Evolutionary conservation across 2,329 filamentous ascomycete genomes (phyloP).

Genomic region (Diaporthe humulicola): DNA sequence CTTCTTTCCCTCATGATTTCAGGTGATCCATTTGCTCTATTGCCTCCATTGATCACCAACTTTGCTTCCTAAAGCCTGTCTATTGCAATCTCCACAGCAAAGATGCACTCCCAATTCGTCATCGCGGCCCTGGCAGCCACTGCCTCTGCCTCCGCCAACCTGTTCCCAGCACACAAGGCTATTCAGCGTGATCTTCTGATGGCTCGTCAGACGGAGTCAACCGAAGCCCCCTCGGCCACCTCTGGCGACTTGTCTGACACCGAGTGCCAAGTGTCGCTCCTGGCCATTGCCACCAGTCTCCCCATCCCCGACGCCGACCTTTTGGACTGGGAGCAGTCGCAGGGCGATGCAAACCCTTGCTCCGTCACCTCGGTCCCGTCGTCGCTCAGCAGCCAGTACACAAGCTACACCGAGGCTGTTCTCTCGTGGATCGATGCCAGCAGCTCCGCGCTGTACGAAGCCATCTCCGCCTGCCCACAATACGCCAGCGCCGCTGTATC

Average conservation of each 20-base stretch:
- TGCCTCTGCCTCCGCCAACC: constrained; percentile 42
- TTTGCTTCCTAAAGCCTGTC: not conserved
- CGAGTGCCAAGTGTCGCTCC: constrained; percentile 42
- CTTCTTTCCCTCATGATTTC: not conserved
- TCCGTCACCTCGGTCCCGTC: constrained; percentile 42
- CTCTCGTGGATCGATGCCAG: constrained; percentile 44
- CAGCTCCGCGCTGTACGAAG: constrained; percentile 42
- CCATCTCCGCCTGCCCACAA: constrained; percentile 46
- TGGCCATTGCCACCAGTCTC: constrained; percentile 40
- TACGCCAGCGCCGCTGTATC: constrained; percentile 39
- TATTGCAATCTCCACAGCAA: constrained; percentile 29
- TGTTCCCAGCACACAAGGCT: constrained; percentile 39
- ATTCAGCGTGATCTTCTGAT: constrained; percentile 41
- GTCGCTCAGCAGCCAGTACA: constrained; percentile 41
- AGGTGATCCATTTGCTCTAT: not conserved
- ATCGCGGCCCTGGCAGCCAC: constrained; percentile 44
- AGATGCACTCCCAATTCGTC: constrained; percentile 46
- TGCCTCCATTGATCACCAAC: not conserved
- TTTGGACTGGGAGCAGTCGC: constrained; percentile 40
- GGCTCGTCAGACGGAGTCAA: constrained; percentile 45
- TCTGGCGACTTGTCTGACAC: constrained; percentile 23
- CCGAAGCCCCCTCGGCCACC: constrained; percentile 6
- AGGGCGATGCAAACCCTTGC: constrained; percentile 45
- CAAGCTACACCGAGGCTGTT: constrained; percentile 43
- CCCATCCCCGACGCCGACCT: constrained; percentile 46